Evolutionary conservation across 176 grass and related monocot genomes (phyloP).

Genomic region (Phyllostachys edulis): DNA sequence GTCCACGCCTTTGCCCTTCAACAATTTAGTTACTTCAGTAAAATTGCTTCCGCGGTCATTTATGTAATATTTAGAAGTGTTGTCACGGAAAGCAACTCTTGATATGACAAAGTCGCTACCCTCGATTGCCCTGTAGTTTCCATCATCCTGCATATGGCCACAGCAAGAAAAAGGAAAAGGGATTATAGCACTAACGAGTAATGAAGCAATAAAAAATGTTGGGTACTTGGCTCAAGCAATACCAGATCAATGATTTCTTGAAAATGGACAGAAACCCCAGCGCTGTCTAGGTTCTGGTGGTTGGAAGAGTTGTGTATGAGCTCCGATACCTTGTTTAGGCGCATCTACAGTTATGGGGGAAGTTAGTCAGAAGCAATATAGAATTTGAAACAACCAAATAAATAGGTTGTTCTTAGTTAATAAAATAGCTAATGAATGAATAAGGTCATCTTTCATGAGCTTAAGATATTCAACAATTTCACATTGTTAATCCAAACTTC

Average conservation of each 20-base stretch:
- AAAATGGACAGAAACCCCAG: constrained; percentile 88
- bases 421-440: constrained; percentile 11
- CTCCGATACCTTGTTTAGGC: constrained; percentile 95
- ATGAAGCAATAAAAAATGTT: background rate
- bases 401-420: constrained; percentile 3
- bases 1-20: constrained; percentile 96
- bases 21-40: constrained; percentile 83
- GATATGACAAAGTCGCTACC: constrained; percentile 80
- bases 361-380: constrained; percentile 17
- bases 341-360: constrained; percentile 59
- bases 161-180: constrained; percentile 16
- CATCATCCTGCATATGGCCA: constrained; percentile 64
- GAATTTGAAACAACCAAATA: constrained; percentile 2
- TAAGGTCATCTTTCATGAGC: background rate
- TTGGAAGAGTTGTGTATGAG: constrained; percentile 98
- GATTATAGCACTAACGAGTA: constrained; percentile 8
- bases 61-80: constrained; percentile 96
- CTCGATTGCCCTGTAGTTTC: constrained; percentile 64
- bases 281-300: constrained; percentile 86
- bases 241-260: constrained; percentile 99
- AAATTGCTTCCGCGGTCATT: constrained; percentile 88
- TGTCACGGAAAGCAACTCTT: constrained; percentile 89
- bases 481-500: constrained; percentile 5
- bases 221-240: constrained; percentile 39
- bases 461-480: constrained; percentile 3